phyloP scores from a whole-genome alignment of 2,329 filamentous ascomycete genomes.

The Dissoconium aciculare region DNA sequence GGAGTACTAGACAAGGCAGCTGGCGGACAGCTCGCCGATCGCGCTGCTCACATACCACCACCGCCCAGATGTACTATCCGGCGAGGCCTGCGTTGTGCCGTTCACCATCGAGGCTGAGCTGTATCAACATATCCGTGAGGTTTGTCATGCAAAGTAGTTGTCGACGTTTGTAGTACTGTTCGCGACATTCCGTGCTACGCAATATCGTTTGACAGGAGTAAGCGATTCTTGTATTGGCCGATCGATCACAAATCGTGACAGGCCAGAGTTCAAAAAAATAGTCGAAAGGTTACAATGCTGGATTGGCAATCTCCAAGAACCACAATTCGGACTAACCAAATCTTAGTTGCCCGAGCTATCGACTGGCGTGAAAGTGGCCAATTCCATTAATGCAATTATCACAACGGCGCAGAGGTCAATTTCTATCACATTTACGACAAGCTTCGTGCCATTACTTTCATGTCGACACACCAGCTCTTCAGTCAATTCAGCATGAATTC shows the following conservation, averaged over 20 bases:
- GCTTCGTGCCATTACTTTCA: too few species aligned
- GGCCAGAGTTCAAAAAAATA: too few species aligned
- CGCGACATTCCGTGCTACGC: slow-evolving; percentile 4
- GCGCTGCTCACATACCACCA: slow-evolving; percentile 4
- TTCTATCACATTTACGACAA: too few species aligned
- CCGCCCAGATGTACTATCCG: slow-evolving; percentile 3
- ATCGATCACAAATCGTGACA: slow-evolving; percentile 1
- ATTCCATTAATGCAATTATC: too few species aligned
- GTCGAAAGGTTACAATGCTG: too few species aligned
- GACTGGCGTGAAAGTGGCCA: too few species aligned
- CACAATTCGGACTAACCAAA: too few species aligned
- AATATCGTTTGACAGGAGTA: slow-evolving; percentile 2
- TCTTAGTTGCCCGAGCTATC: too few species aligned
- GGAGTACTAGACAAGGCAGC: slow-evolving; percentile 4
- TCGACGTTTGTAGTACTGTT: slow-evolving; percentile 4
- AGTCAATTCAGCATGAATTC: too few species aligned
- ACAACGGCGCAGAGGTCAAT: too few species aligned
- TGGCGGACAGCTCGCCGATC: slow-evolving; percentile 2
- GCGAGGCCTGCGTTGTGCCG: slow-evolving; percentile 1
- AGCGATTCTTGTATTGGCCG: background rate
- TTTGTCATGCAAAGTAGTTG: slow-evolving; percentile 2
- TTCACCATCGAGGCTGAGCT: slow-evolving; percentile 1
- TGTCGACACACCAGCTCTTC: too few species aligned
- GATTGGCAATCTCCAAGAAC: too few species aligned
- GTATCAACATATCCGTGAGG: slow-evolving; percentile 2